Percentiles rank a stretch among this genome's conserved stretches.
Evolutionary conservation across 2,329 filamentous ascomycete species (phyloP).

Genomic region (Ploettnerulaceae sp.): DNA sequence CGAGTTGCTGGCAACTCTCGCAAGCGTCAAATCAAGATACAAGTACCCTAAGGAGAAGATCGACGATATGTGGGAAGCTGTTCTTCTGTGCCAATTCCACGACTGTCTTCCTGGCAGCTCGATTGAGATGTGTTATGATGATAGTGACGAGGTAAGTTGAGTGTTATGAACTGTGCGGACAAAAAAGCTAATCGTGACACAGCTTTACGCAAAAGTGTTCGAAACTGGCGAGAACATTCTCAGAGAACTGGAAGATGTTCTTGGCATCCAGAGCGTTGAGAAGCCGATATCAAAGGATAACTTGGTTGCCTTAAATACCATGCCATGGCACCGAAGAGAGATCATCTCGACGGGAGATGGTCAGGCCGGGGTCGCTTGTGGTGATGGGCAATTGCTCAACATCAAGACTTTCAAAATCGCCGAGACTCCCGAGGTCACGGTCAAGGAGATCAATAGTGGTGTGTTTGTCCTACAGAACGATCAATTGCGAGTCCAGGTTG

Average conservation of each 20-base stretch:
- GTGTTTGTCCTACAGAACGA: slow-evolving; percentile 77
- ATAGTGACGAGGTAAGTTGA: slow-evolving; percentile 68
- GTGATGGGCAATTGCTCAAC: slow-evolving; percentile 48
- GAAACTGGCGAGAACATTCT: slow-evolving; percentile 68
- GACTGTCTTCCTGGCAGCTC: slow-evolving; percentile 92
- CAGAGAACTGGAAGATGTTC: slow-evolving; percentile 60
- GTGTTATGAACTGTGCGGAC: not conserved
- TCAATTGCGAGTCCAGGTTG: slow-evolving; percentile 67
- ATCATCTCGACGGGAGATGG: slow-evolving; percentile 59
- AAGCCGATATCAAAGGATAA: slow-evolving; percentile 40
- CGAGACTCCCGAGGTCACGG: slow-evolving; percentile 45
- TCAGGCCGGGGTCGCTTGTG: slow-evolving; percentile 50
- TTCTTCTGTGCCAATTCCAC: slow-evolving; percentile 93
- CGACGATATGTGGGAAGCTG: slow-evolving; percentile 91
- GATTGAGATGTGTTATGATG: slow-evolving; percentile 98
- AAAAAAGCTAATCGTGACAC: slow-evolving; percentile 27
- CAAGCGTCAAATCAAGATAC: slow-evolving; percentile 68
- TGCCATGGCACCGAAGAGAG: slow-evolving; percentile 79
- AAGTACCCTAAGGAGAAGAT: slow-evolving; percentile 92
- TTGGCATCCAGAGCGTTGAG: slow-evolving; percentile 55
- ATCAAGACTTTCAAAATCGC: slow-evolving; percentile 47
- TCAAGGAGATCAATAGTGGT: slow-evolving; percentile 49
- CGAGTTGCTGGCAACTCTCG: slow-evolving; percentile 81
- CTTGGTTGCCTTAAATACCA: slow-evolving; percentile 70
- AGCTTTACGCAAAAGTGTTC: slow-evolving; percentile 81